Conservation (phyloP, 1,284 basidiomycete species). For the Wallemia ichthyophaga region DNA sequence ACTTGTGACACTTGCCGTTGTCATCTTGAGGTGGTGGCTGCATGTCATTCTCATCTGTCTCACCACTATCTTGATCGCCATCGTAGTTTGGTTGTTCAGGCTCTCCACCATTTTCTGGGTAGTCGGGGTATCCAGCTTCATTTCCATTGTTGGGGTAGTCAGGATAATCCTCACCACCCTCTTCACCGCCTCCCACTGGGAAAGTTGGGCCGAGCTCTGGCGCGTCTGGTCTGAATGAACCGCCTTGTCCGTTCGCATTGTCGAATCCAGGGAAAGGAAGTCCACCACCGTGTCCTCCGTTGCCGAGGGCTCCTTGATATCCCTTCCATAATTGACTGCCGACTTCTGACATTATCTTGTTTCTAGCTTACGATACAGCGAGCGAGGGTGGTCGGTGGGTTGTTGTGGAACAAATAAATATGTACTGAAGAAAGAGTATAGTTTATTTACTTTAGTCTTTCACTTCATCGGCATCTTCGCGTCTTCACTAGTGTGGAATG, state of each 20-base stretch:
- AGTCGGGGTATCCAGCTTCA: too few species aligned
- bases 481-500: neutral
- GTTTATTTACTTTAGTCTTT: neutral
- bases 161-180: neutral
- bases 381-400: neutral
- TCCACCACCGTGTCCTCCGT: neutral
- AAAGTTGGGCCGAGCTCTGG: neutral
- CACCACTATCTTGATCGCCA: neutral
- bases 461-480: neutral
- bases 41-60: neutral
- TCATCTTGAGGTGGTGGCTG: neutral
- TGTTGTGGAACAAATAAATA: neutral
- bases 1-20: constrained; percentile 1
- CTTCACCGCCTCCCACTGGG: neutral
- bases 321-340: neutral
- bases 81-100: too few species aligned
- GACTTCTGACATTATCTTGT: neutral
- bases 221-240: neutral
- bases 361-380: too few species aligned
- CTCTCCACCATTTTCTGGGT: too few species aligned
- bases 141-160: too few species aligned
- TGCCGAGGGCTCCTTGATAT: neutral
- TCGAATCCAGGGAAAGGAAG: neutral
- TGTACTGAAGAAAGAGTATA: neutral
- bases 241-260: neutral